Conservation (phyloP, 331 rosid genomes). For the Rosa hybrid region DNA sequence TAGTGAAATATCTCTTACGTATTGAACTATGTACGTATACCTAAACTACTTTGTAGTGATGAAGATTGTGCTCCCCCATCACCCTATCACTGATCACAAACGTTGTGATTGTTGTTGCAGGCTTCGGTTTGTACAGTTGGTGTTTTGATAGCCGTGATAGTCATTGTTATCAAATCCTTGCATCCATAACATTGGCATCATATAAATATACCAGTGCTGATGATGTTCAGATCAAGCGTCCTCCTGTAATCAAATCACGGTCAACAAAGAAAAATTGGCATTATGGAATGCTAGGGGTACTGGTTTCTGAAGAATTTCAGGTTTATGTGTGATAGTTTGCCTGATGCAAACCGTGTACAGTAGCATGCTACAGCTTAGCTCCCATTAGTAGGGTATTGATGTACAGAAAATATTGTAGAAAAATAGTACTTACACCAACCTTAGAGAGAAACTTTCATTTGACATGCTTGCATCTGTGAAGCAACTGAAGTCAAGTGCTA, state of each 20-base stretch:
- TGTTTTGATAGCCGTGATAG: conserved; percentile 31
- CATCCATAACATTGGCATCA: conserved; percentile 9
- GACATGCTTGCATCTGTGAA: neutral
- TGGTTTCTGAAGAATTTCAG: neutral
- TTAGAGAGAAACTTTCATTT: neutral
- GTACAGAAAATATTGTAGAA: conserved; percentile 9
- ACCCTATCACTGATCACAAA: conserved; percentile 11
- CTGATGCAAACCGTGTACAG: neutral
- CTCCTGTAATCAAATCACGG: neutral
- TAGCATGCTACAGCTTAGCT: neutral
- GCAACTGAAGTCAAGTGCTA: neutral
- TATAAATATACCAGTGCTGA: neutral
- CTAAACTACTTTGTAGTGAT: neutral
- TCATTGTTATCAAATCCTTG: conserved; percentile 32
- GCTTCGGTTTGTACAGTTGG: conserved; percentile 60
- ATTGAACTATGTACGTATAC: neutral
- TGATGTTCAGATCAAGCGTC: neutral
- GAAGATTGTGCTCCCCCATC: conserved; percentile 11
- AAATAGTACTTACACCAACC: neutral
- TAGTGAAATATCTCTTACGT: neutral
- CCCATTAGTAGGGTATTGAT: conserved; percentile 14
- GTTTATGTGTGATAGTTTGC: conserved; percentile 13
- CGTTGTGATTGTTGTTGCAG: conserved; percentile 45
- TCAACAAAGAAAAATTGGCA: neutral
- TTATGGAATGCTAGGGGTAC: conserved; percentile 5